Base-by-base conservation (phyloP, 2,329 filamentous ascomycete species). In the Aspergillus sojae region DNA sequence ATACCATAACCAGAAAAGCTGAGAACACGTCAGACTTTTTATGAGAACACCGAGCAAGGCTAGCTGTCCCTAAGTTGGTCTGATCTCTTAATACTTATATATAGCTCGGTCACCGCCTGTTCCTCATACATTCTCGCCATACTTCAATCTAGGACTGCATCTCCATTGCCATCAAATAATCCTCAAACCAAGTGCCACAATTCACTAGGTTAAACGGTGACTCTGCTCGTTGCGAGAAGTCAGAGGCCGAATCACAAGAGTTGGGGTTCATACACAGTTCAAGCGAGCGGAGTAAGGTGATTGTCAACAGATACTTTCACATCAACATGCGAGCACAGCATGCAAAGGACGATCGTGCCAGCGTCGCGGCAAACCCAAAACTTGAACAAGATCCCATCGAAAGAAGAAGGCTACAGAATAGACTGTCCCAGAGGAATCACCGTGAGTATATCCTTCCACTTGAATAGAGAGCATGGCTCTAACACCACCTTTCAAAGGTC, bases 331-430 rank as follows among this genome's bases (percentile, higher is more conserved):
- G 48, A n/a, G 41, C 45, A 34, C 57, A 30, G 41, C 62, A 52
- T 14, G 67, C 62, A 65, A 65, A 32, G 61, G 58, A 62, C 1
- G 62, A 64, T 23, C 54, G 43, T 21, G 32, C 54, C 5, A 68
- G 67, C 14, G 64, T 62, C 11, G 41, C 61, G 7, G 32, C 64
- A 12, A 55, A 32, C 5, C 58, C 64, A 53, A 72, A 72, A 14
- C 74, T 75, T 58, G 74, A 76, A 57, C 72, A 76, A 57, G 74
- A 76, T 56, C 71, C 73, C 0, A 60, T 75, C 3, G 74, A 76
- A 57, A 65, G 74, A 58, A 65, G 74, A 43, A 64, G 74, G 30
- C 39, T 76, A 7, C 74, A 76, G 26, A 76, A 76, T 36, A 70
- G 74, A 1, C 71, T 76, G 2, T 76, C 74, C 1, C 74, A 76